Evolutionary conservation across 768 basidiomycete genomes (phyloP).

Genomic region (Panaeolus cyanescens): DNA sequence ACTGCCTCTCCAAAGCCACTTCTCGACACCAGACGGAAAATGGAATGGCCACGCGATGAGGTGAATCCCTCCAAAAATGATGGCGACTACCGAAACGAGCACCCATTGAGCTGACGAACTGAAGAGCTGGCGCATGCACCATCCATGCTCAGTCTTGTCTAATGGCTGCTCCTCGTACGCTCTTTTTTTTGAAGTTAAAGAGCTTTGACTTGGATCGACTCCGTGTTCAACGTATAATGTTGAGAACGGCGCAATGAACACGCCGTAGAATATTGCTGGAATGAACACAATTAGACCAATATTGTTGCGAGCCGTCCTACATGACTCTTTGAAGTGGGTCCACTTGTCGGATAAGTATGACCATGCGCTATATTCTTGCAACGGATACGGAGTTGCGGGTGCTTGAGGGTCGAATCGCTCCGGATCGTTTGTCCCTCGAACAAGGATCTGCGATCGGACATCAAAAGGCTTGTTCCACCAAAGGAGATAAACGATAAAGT

Average conservation of each 20-base stretch:
- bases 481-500: constrained; percentile 25
- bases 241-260: neutral
- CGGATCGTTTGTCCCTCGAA: neutral
- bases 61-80: neutral
- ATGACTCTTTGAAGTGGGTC: neutral
- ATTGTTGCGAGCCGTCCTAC: neutral
- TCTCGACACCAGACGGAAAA: neutral
- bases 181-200: too few relatives aligned
- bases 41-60: neutral
- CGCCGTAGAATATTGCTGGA: neutral
- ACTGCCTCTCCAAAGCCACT: neutral
- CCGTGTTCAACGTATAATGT: neutral
- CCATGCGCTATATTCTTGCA: neutral
- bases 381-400: too few relatives aligned
- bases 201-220: too few relatives aligned
- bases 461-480: constrained; percentile 27
- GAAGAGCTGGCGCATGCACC: neutral
- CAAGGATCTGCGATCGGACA: neutral
- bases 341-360: neutral
- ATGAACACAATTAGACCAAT: neutral
- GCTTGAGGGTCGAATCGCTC: too few relatives aligned
- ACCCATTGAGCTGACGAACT: neutral
- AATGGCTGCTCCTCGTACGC: neutral
- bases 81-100: neutral
- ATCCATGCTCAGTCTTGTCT: neutral